phyloP scores from a whole-genome alignment of 371 early-diverging fungal genomes.

The Mortierella sp. region DNA sequence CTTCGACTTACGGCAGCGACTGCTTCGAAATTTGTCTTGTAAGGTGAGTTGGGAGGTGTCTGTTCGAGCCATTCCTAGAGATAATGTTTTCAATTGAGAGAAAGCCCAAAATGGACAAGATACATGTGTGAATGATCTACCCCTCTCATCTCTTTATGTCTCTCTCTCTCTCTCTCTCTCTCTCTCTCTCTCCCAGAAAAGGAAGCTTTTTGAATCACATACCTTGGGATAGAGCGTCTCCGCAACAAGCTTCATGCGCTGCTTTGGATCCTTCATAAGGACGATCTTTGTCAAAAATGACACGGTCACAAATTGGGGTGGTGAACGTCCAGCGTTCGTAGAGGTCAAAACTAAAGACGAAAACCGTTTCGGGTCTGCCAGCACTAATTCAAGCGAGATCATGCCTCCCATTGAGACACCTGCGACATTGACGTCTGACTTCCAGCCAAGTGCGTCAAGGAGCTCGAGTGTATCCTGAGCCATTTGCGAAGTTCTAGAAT shows the following conservation, averaged over 20 bases:
- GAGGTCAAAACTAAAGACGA: slow-evolving; percentile 42
- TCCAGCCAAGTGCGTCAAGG: slow-evolving; percentile 76
- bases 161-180: slow-evolving; percentile 10
- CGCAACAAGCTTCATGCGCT: slow-evolving; percentile 31
- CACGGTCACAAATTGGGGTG: slow-evolving; percentile 43
- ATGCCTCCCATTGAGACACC: slow-evolving; percentile 77
- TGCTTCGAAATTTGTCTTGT: slow-evolving; percentile 26
- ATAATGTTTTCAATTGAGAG: not conserved
- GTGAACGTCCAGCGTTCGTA: slow-evolving; percentile 49
- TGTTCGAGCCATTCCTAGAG: slow-evolving; percentile 38
- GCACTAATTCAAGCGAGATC: slow-evolving; percentile 70
- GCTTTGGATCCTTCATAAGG: slow-evolving; percentile 23
- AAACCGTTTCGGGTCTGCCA: slow-evolving; percentile 37
- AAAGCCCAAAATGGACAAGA: not conserved
- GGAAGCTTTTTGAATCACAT: not conserved
- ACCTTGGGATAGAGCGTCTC: slow-evolving; percentile 46
- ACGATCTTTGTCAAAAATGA: slow-evolving; percentile 35
- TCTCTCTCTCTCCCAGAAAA: not conserved
- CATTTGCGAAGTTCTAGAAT: slow-evolving; percentile 73
- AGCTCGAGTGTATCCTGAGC: slow-evolving; percentile 75
- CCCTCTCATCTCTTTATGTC: not conserved
- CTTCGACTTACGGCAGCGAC: slow-evolving; percentile 29
- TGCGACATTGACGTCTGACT: slow-evolving; percentile 67
- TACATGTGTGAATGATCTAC: not conserved
- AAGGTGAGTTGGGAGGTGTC: slow-evolving; percentile 19